Evolutionary conservation across 306 rosid species (phyloP).

Genomic region (Phaseolus lunatus): DNA sequence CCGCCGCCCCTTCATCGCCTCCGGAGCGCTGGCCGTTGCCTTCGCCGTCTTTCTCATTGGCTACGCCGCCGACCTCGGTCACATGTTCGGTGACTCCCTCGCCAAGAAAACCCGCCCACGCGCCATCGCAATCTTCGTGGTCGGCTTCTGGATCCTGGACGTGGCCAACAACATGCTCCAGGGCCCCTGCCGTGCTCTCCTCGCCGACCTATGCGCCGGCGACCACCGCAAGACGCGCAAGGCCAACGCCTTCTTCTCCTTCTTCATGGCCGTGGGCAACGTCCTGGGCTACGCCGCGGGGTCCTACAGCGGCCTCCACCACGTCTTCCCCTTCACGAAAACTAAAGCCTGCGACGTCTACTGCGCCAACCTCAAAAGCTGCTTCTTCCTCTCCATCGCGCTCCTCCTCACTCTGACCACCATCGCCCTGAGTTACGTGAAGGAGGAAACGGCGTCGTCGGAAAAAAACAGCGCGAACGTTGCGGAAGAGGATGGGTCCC

Average conservation of each 20-base stretch:
- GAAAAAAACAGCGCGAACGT: background rate
- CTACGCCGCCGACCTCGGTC: slow-evolving; percentile 84
- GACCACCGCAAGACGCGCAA: slow-evolving; percentile 57
- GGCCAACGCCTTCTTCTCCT: slow-evolving; percentile 66
- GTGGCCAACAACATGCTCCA: slow-evolving; percentile 85
- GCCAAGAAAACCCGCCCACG: slow-evolving; percentile 50
- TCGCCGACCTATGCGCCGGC: slow-evolving; percentile 68
- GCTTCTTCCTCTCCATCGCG: slow-evolving; percentile 74
- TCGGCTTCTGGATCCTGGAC: slow-evolving; percentile 86
- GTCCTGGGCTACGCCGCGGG: slow-evolving; percentile 84
- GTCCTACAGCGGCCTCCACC: slow-evolving; percentile 54
- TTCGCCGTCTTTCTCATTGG: slow-evolving; percentile 81
- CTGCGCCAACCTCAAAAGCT: slow-evolving; percentile 83
- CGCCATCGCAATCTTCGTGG: slow-evolving; percentile 66
- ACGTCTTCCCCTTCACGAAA: slow-evolving; percentile 63
- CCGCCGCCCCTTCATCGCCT: slow-evolving; percentile 84
- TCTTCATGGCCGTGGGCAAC: slow-evolving; percentile 89
- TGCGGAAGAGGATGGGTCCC: background rate
- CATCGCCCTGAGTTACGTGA: slow-evolving; percentile 53
- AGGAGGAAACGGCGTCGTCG: slow-evolving; percentile 31
- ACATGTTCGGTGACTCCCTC: slow-evolving; percentile 55
- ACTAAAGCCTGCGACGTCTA: slow-evolving; percentile 75
- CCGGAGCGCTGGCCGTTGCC: slow-evolving; percentile 60
- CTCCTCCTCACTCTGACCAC: slow-evolving; percentile 48
- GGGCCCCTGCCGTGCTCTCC: slow-evolving; percentile 76